Percentiles rank a stretch among this genome's conserved stretches.
phyloP scores from a whole-genome alignment of 2,329 filamentous ascomycete species.

The Trichoderma sp. region DNA sequence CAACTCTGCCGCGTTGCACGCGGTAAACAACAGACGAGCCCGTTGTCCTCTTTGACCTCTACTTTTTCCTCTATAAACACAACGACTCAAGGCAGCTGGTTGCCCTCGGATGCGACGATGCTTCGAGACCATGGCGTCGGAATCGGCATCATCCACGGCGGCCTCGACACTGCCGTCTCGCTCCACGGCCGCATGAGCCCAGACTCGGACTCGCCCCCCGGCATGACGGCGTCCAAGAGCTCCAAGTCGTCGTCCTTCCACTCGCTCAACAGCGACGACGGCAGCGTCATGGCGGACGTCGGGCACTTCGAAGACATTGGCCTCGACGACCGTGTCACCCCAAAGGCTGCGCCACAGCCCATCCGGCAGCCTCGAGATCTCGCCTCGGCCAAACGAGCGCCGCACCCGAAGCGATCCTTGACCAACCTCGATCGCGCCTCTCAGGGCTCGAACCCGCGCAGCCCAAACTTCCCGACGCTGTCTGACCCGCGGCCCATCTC shows the following conservation, averaged over 20 bases:
- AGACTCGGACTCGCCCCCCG: constrained; percentile 49
- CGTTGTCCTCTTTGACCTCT: neutral
- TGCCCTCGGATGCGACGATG: constrained; percentile 33
- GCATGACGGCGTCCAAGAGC: constrained; percentile 81
- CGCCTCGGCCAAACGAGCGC: constrained; percentile 38
- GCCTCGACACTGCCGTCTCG: constrained; percentile 5
- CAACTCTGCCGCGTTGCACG: neutral
- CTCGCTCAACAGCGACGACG: constrained; percentile 76
- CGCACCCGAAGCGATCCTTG: constrained; percentile 48
- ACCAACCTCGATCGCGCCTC: constrained; percentile 52
- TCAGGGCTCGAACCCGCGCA: constrained; percentile 54
- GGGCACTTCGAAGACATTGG: constrained; percentile 93
- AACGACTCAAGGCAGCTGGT: constrained; percentile 20
- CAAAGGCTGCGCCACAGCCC: constrained; percentile 53
- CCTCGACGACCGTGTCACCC: constrained; percentile 63
- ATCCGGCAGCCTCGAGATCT: constrained; percentile 42
- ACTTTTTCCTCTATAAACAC: neutral
- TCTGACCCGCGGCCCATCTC: constrained; percentile 41
- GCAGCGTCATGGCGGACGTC: constrained; percentile 70
- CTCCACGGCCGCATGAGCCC: constrained; percentile 39
- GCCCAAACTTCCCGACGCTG: constrained; percentile 50
- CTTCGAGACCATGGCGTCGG: constrained; percentile 41
- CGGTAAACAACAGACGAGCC: neutral
- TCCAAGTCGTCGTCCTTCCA: constrained; percentile 89
- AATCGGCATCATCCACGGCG: constrained; percentile 30